Evolutionary conservation across 495 filamentous ascomycete genomes (phyloP), one percentile per base, ranked within the genome.

Genomic region (Annulohypoxylon moriforme): DNA sequence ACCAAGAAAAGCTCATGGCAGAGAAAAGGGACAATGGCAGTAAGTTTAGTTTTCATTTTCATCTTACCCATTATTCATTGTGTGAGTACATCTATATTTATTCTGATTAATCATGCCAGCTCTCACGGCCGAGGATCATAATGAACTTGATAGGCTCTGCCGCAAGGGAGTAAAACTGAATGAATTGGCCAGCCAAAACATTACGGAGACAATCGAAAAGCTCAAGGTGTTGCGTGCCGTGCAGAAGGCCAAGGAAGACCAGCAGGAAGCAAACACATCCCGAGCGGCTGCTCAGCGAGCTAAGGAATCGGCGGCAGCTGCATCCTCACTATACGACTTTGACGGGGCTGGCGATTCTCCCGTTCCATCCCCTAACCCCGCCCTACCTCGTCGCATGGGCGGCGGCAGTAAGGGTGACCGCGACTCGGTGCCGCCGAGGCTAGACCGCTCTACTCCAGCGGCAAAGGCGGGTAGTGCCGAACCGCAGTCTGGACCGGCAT

Each of bases 271-370:
- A 68, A 82, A 67, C 56, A 79, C 24, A 59, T 80, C 67, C 61
- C 80, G 61, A 53, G 49, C 31, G 52, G 76, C 59, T 60, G 76
- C 18, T 42, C 77, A 57, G 76, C 78, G 56, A 69, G 62, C 44
- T 59, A 82, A 60, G 71, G 78, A 64, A 11, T 66, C 71, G 3
- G 71, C 65, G 0, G 70, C 70, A 4, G 70, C 76, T 7, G 71
- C 63, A 61, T 79, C 83, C 31, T 85, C 85, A 59, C 84, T 90
- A 61, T 88, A 89, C 73, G 92, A 94, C 16, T 87, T 90, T 68
- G 90, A 93, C 73, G 88, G 88, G 24, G 85, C 89, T 7, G 87
- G 85, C 16, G 92, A 93, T 70, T 93, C 92, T 0, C 88, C 90
- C 1, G 85, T 86, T n/a, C 88, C 89, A 4, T 92, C 90, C 10